phyloP scores from a whole-genome alignment of 768 basidiomycete genomes.

The Naganishia randhawae region DNA sequence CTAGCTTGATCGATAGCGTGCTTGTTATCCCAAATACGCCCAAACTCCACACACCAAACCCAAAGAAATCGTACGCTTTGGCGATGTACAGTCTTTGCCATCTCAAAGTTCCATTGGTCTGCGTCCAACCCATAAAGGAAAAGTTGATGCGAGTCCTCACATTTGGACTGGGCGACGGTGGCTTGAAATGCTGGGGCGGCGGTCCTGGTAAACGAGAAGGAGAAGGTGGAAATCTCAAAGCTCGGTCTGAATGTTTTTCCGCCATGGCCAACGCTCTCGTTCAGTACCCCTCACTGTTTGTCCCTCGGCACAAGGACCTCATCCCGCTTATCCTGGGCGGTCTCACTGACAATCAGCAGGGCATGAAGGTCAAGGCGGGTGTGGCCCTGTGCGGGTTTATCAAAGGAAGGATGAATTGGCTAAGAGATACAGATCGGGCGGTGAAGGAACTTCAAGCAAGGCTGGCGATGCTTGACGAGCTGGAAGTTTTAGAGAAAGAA shows the following conservation, averaged over 20 bases:
- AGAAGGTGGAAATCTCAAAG: conserved; percentile 36
- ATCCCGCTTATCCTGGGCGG: conserved; percentile 37
- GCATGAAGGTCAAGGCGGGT: conserved; percentile 38
- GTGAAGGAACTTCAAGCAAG: conserved; percentile 19
- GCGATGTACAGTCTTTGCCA: conserved; percentile 43
- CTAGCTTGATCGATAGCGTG: conserved; percentile 37
- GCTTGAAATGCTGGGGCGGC: conserved; percentile 29
- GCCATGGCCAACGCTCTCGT: conserved; percentile 39
- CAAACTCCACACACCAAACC: conserved; percentile 45
- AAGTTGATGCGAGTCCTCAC: conserved; percentile 41
- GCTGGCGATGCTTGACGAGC: not conserved
- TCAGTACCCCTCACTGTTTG: conserved; percentile 42
- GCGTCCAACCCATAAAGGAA: conserved; percentile 40
- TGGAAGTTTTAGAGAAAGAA: not conserved
- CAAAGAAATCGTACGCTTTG: conserved; percentile 44
- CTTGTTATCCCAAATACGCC: conserved; percentile 45
- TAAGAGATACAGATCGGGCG: conserved; percentile 32
- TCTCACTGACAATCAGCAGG: conserved; percentile 20
- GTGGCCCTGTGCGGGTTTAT: conserved; percentile 39
- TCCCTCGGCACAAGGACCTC: conserved; percentile 38
- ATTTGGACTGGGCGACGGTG: conserved; percentile 32
- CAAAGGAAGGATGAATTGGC: conserved; percentile 30
- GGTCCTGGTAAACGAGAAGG: conserved; percentile 27
- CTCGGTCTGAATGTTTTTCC: conserved; percentile 36
- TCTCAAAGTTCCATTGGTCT: conserved; percentile 36